These are phyloP conservation scores for Mucor circinelloides DNA, from an alignment of 371 early-diverging fungal genomes.

Conservation along the genomic window DNA sequence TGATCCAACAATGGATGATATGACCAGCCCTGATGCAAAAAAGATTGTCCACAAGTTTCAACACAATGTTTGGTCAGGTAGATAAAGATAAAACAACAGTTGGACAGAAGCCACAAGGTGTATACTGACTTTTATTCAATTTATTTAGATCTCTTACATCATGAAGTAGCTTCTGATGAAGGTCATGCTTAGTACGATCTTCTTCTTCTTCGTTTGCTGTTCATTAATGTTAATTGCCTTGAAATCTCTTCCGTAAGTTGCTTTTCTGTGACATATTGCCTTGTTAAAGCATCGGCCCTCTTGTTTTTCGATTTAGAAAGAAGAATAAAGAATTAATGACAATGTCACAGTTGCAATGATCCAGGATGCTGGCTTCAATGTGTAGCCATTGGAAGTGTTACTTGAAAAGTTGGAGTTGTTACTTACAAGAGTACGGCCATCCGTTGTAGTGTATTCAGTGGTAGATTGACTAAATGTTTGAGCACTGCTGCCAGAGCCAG, in stretches of 20 bases:
- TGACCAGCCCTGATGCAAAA: conserved; percentile 15
- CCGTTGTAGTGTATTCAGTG: not conserved
- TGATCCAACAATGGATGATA: conserved; percentile 4
- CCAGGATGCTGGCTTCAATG: not conserved
- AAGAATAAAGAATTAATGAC: not conserved
- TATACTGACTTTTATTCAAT: not conserved
- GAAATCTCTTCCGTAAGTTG: not conserved
- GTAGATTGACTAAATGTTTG: not conserved
- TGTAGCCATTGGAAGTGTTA: not conserved
- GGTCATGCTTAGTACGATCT: not conserved
- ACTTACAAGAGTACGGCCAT: conserved; percentile 12
- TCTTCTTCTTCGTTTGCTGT: not conserved
- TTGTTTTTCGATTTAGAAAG: not conserved
- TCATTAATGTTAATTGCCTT: not conserved
- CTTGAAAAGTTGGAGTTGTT: not conserved
- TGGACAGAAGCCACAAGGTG: too few relatives aligned
- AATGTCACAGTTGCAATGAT: not conserved
- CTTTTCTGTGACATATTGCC: not conserved
- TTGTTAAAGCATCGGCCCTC: not conserved
- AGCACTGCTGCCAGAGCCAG: conserved; percentile 13
- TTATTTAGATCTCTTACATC: not conserved
- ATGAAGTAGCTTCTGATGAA: not conserved
- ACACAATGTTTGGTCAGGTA: conserved; percentile 15
- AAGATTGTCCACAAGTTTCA: conserved; percentile 5
- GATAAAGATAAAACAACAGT: too few relatives aligned